These are phyloP conservation scores for Rhodomyrtus psidioides DNA, from an alignment of 441 rosid genomes.

Conservation along the genomic window DNA sequence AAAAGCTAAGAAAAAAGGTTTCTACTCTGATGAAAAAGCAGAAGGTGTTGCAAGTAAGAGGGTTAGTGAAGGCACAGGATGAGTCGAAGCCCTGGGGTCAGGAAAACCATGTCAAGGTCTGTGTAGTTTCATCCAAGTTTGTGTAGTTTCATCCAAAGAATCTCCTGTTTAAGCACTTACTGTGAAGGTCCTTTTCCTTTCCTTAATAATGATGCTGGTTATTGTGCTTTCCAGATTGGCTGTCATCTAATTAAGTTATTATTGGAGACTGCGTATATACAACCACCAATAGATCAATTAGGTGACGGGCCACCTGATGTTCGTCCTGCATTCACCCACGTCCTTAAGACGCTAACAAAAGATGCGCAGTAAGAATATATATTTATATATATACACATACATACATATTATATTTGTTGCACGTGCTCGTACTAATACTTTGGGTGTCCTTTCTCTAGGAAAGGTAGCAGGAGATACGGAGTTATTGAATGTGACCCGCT, in stretches of 20 bases:
- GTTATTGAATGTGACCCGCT: slow-evolving; percentile 93
- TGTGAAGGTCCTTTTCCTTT: background rate
- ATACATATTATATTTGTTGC: background rate
- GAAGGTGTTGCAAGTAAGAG: slow-evolving; percentile 48
- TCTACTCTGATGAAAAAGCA: slow-evolving; percentile 52
- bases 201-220: background rate
- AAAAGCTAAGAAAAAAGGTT: slow-evolving; percentile 53
- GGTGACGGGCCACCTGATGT: slow-evolving; percentile 74
- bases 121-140: slow-evolving; percentile 21
- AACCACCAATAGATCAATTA: slow-evolving; percentile 65
- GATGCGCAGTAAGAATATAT: slow-evolving; percentile 49
- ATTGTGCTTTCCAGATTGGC: slow-evolving; percentile 55
- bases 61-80: slow-evolving; percentile 47
- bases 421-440: background rate
- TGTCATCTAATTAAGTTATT: slow-evolving; percentile 76
- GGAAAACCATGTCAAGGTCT: slow-evolving; percentile 83
- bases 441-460: slow-evolving; percentile 33
- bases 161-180: background rate
- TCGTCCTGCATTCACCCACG: slow-evolving; percentile 89
- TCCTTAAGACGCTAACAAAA: slow-evolving; percentile 41
- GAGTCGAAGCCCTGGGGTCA: slow-evolving; percentile 82
- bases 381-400: background rate
- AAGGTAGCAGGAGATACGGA: slow-evolving; percentile 73
- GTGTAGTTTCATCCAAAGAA: background rate
- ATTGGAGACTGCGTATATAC: slow-evolving; percentile 82